These are phyloP conservation scores for Phytopythium oedochilum DNA, from an alignment of 352 stramenopile species.

Conservation along the genomic window DNA sequence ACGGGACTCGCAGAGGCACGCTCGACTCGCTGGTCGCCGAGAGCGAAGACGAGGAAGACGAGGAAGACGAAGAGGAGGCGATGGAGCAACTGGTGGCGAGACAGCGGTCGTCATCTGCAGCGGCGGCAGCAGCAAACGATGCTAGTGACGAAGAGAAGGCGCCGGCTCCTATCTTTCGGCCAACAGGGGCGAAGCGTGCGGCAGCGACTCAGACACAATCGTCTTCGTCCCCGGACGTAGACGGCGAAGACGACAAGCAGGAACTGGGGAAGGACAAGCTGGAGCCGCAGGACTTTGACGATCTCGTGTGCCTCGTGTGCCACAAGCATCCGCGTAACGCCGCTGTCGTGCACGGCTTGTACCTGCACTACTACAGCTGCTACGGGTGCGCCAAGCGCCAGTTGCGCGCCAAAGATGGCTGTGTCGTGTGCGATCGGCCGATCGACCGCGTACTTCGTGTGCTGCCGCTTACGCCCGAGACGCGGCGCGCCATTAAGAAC, in stretches of 20 bases:
- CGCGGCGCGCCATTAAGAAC: constrained; percentile 31
- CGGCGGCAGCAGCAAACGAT: background rate
- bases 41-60: constrained; percentile 40
- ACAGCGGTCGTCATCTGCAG: constrained; percentile 3
- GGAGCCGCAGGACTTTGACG: constrained; percentile 35
- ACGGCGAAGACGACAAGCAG: background rate
- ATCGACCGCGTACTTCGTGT: constrained; percentile 75
- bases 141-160: constrained; percentile 14
- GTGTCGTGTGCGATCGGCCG: constrained; percentile 70
- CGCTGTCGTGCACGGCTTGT: constrained; percentile 68
- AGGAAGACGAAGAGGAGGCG: constrained; percentile 36
- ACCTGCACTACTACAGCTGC: constrained; percentile 80
- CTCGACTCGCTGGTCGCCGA: constrained; percentile 61
- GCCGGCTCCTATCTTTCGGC: constrained; percentile 6
- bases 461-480: constrained; percentile 61
- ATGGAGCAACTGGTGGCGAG: constrained; percentile 27
- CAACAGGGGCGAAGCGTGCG: background rate
- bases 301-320: constrained; percentile 71
- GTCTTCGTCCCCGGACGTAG: background rate
- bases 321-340: constrained; percentile 50
- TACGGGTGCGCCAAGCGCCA: constrained; percentile 75
- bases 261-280: constrained; percentile 2
- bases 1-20: constrained; percentile 33
- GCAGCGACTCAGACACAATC: background rate
- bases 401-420: constrained; percentile 39